These are phyloP conservation scores for Microcyclospora pomicola DNA, from an alignment of 2,329 filamentous ascomycete species.

Conservation along the genomic window DNA sequence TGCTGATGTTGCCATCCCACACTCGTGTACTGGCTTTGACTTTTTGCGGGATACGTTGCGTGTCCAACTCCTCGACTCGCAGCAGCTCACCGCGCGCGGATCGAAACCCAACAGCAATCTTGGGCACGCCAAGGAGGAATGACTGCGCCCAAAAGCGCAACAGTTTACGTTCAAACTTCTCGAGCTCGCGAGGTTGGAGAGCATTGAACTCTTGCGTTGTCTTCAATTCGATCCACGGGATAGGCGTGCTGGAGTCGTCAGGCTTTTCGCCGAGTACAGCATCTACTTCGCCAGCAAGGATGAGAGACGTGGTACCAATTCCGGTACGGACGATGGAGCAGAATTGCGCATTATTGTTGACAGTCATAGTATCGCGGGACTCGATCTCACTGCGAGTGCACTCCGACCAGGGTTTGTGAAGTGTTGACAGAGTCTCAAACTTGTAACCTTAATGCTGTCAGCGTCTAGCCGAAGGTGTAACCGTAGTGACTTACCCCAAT, in stretches of 20 bases:
- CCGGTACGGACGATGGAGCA: conserved; percentile 87
- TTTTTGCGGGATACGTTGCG: conserved; percentile 60
- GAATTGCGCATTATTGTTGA: conserved; percentile 88
- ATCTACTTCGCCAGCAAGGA: conserved; percentile 90
- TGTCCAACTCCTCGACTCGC: conserved; percentile 65
- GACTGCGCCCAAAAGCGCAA: conserved; percentile 90
- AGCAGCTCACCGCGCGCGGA: conserved; percentile 57
- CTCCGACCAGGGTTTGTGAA: conserved; percentile 61
- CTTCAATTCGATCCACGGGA: conserved; percentile 92
- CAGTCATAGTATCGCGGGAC: conserved; percentile 51
- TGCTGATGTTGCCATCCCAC: conserved; percentile 90
- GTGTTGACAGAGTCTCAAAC: conserved; percentile 73
- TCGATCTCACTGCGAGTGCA: conserved; percentile 68
- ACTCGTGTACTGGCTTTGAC: conserved; percentile 54
- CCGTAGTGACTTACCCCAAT: conserved; percentile 53
- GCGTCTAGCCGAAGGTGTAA: background rate
- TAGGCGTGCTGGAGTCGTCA: conserved; percentile 45
- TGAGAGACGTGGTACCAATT: conserved; percentile 58
- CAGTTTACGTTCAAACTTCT: conserved; percentile 77
- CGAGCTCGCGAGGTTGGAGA: conserved; percentile 49
- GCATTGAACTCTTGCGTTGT: conserved; percentile 41
- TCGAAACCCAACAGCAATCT: conserved; percentile 81
- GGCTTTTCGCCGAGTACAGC: conserved; percentile 81
- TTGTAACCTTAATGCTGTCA: conserved; percentile 59
- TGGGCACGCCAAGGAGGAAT: conserved; percentile 83